Percentiles rank a stretch among this genome's conserved stretches.
Conservation (phyloP, 106 monocot species). For the Triglochin maritima region DNA sequence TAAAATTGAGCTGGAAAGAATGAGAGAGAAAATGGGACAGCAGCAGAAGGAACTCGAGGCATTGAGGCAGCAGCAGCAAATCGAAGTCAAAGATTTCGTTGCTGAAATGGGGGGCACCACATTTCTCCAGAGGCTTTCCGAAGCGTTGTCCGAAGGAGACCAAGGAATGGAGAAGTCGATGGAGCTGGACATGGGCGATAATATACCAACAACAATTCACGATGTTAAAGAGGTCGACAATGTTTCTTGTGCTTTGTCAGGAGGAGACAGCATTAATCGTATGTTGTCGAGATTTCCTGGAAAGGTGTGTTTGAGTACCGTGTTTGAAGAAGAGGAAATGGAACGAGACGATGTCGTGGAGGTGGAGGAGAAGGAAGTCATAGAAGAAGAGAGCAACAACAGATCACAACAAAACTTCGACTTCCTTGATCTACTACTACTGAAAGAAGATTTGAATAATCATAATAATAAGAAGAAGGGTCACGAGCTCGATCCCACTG, state of each 20-base stretch:
- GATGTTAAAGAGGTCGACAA: slow-evolving; percentile 55
- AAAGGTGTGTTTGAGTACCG: slow-evolving; percentile 57
- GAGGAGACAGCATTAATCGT: slow-evolving; percentile 15
- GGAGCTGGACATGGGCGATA: slow-evolving; percentile 79
- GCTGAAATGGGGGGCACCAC: slow-evolving; percentile 22
- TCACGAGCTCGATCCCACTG: neutral
- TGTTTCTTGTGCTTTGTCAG: neutral
- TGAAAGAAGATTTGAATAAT: neutral
- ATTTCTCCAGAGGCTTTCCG: slow-evolving; percentile 43
- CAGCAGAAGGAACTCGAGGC: slow-evolving; percentile 56
- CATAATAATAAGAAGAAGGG: neutral
- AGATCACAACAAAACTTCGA: neutral
- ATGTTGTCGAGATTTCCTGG: slow-evolving; percentile 16
- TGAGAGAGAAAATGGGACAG: slow-evolving; percentile 51
- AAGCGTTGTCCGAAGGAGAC: slow-evolving; percentile 27
- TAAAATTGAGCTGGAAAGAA: slow-evolving; percentile 36
- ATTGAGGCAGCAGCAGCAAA: slow-evolving; percentile 30
- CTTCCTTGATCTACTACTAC: neutral
- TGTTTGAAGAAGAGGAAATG: slow-evolving; percentile 66
- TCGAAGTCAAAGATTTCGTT: slow-evolving; percentile 11
- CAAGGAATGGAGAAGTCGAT: slow-evolving; percentile 80
- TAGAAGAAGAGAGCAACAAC: slow-evolving; percentile 45
- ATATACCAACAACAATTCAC: slow-evolving; percentile 22
- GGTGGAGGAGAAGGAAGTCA: slow-evolving; percentile 56
- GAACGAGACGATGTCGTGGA: slow-evolving; percentile 38